Conservation (phyloP, 148 eudicot genomes). For the Camellia granthamiana region DNA sequence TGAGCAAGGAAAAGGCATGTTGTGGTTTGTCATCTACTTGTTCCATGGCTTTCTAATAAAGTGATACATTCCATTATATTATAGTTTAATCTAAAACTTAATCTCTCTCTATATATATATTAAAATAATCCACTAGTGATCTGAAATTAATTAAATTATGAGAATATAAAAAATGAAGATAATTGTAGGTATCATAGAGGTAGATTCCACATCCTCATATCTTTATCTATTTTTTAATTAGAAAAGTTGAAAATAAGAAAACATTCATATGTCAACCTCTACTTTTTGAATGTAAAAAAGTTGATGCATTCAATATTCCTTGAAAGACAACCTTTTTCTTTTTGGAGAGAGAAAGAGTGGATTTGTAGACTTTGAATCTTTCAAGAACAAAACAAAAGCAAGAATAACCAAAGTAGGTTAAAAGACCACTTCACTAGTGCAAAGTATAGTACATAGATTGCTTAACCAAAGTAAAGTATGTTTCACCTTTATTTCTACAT, state of each 20-base stretch:
- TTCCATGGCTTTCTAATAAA: constrained; percentile 3
- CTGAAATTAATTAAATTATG: background rate
- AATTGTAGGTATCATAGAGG: constrained; percentile 4
- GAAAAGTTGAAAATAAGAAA: background rate
- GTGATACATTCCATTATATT: constrained; percentile 6
- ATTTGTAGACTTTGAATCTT: constrained; percentile 16
- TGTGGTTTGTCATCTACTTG: constrained; percentile 30
- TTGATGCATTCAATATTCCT: constrained; percentile 6
- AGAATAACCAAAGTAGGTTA: constrained; percentile 14
- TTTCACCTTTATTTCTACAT: background rate
- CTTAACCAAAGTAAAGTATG: background rate
- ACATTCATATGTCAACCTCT: background rate
- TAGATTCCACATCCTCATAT: background rate
- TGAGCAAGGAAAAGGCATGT: constrained; percentile 28
- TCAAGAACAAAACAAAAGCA: constrained; percentile 13
- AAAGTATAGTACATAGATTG: background rate
- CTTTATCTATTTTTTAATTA: background rate
- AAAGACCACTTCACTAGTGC: constrained; percentile 13
- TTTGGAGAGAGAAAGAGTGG: background rate
- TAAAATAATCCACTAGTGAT: background rate
- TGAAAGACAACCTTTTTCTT: constrained; percentile 9
- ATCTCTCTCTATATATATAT: too few relatives aligned
- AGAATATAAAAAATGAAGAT: background rate
- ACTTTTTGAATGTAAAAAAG: constrained; percentile 14
- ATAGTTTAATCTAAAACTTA: background rate